Conservation (phyloP, 2,329 filamentous ascomycete genomes). For the Metarhizium humberi region DNA sequence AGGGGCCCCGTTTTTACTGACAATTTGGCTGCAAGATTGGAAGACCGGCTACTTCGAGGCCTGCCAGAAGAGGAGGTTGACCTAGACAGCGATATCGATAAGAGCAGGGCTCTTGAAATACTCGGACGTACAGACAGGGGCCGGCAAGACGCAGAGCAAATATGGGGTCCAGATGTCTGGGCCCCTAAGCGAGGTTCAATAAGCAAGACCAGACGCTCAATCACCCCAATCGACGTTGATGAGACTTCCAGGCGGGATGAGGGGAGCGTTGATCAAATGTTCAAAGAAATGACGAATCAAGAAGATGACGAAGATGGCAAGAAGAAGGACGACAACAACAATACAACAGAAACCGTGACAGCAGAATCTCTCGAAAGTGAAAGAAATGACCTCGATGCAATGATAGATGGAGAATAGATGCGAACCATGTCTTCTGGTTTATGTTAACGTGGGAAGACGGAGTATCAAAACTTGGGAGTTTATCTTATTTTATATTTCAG, state of each 20-base stretch:
- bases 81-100: constrained; percentile 34
- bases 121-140: constrained; percentile 40
- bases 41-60: constrained; percentile 41
- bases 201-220: constrained; percentile 14
- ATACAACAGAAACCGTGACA: constrained; percentile 24
- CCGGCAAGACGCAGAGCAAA: constrained; percentile 38
- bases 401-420: constrained; percentile 32
- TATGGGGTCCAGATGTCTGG: constrained; percentile 44
- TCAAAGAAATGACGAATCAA: constrained; percentile 45
- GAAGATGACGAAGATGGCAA: constrained; percentile 38
- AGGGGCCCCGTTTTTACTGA: constrained; percentile 33
- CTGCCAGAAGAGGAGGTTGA: constrained; percentile 33
- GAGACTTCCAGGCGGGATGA: constrained; percentile 30
- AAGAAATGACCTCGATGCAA: constrained; percentile 36
- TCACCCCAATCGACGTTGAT: constrained; percentile 18
- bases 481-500: not conserved
- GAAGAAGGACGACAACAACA: constrained; percentile 18
- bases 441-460: not conserved
- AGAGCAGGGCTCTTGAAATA: constrained; percentile 43
- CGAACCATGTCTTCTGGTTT: not conserved
- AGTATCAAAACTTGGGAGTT: not conserved
- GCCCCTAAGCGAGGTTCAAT: constrained; percentile 21
- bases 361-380: constrained; percentile 35
- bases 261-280: constrained; percentile 44
- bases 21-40: constrained; percentile 32